Base-by-base conservation (phyloP, 495 filamentous ascomycete species). In the Tuber melanosporum region DNA sequence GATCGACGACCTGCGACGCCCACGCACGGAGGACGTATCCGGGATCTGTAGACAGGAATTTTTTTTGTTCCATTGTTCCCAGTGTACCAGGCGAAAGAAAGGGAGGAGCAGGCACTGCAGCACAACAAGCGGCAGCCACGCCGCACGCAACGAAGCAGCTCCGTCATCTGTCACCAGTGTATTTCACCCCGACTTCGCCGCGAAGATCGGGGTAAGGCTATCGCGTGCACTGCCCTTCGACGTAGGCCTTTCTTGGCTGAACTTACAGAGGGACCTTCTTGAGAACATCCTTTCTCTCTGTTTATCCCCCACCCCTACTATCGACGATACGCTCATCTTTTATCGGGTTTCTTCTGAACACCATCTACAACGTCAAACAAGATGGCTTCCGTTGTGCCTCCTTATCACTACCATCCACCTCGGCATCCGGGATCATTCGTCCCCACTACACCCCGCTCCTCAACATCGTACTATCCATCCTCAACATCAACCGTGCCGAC, bases 331-430 rank as follows among this genome's bases (percentile, higher is more conserved):
- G 12, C 32, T 36, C 57, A 26, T n/a, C n/a, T 62, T 66, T 66
- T 36, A 19, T 66, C 57, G 57, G 57, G 36, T 66, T 66, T 26
- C 57, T 66, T 66, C 14, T 66, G 57, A 62, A 62, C 41, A n/a
- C 70, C 71, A 71, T 42, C 77, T 45, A 79, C 71, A 80, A 69
- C 44, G 71, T 57, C 73, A 76, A 80, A 69, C 44, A 82, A 76
- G 71, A 80, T 82, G 79, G 78, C 81, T 39, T 83, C 81, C 75
- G 79, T 77, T 42, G 78, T 78, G 12, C 81, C 80, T 20, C 76
- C 81, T 75, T 76, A 82, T 72, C 73, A 79, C 20, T 83, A 83
- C 72, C 81, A 83, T 44, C 80, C 81, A 19, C 81, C 81, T 19
- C 81, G 80, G 73, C 81, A 82, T 78, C 78, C 81, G 66, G 74